Base-by-base conservation (phyloP, 371 early-diverging fungal species). In the Zychaea mexicana region DNA sequence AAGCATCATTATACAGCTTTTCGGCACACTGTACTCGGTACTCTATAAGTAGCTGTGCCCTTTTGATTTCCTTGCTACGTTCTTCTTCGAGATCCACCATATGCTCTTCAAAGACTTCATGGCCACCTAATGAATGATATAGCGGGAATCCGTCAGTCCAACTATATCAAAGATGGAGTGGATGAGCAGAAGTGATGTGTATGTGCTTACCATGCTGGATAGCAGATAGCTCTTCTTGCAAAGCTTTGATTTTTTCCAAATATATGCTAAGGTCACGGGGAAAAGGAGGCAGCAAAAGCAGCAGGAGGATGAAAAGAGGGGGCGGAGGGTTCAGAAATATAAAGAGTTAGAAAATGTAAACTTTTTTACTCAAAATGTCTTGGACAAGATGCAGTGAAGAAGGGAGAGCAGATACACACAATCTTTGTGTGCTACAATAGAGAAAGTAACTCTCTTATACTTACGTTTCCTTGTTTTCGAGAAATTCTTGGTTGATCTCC, bases 381-480 rank as follows among this genome's bases (percentile, higher is more conserved):
- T 13, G 26, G 15, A 53, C 2, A 53, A 53, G n/a, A 53, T 17
- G 26, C 5, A 30, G 13, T 7, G 28, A 19, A 30, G 15, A 0
- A 42, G 15, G 15, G 1, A 17, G 42, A 15, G 42, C 17, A 6
- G n/a, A 15, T 17, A 42, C 4, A 42, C 4, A 17, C n/a, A 17
- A 12, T 42, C 0, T 42, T 17, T 12, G n/a, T 6, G n/a, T 42
- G 42, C n/a, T n/a, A 1, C 53, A 53, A 53, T 8, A 30, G 30
- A 15, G n/a, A 53, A 12, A 30, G 30, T 12, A 30, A 26, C 21
- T 46, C 1, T 10, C 17, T 45, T n/a, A 19, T 3, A n/a, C 65
- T 57, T 64, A 58, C 65, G 59, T 58, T 52, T 64, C 65, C 53
- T 42, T 64, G 39, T 64, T 64, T 31, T 64, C 65, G 15, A 52